phyloP scores from a whole-genome alignment of 2,329 filamentous ascomycete genomes.

The Gyromitra esculenta region DNA sequence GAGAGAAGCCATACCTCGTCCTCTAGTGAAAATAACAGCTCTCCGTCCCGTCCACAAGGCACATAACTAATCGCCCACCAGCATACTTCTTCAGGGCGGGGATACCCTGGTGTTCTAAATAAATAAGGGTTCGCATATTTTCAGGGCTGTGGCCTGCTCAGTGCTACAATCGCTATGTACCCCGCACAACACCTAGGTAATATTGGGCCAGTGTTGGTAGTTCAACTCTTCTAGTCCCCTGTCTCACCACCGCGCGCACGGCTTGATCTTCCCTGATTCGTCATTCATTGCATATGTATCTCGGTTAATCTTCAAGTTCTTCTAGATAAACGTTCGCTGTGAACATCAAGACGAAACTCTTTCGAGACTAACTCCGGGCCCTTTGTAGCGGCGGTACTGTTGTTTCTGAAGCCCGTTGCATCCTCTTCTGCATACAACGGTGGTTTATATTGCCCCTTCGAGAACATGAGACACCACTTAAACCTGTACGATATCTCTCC shows the following conservation, averaged over 20 bases:
- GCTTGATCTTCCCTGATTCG: neutral
- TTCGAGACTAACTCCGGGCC: constrained; percentile 16
- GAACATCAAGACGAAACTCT: constrained; percentile 13
- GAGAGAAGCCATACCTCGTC: neutral
- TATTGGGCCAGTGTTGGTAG: neutral
- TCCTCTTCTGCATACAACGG: neutral
- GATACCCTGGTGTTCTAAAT: neutral
- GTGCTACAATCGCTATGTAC: constrained; percentile 17
- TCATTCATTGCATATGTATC: neutral
- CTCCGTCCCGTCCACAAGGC: neutral
- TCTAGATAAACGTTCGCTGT: neutral
- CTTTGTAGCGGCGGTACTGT: neutral
- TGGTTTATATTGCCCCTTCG: neutral
- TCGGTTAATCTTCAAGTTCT: neutral
- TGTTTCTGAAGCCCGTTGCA: neutral
- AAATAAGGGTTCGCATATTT: constrained; percentile 8
- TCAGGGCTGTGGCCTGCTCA: neutral
- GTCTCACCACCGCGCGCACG: neutral
- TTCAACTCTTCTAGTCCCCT: neutral
- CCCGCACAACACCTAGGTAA: constrained; percentile 17
- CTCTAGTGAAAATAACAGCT: neutral
- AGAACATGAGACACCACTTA: neutral
- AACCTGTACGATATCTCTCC: neutral
- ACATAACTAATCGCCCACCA: no score
- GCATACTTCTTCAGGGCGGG: no score